Conservation (phyloP, 371 early-diverging fungal species). For the Circinella umbellata region DNA sequence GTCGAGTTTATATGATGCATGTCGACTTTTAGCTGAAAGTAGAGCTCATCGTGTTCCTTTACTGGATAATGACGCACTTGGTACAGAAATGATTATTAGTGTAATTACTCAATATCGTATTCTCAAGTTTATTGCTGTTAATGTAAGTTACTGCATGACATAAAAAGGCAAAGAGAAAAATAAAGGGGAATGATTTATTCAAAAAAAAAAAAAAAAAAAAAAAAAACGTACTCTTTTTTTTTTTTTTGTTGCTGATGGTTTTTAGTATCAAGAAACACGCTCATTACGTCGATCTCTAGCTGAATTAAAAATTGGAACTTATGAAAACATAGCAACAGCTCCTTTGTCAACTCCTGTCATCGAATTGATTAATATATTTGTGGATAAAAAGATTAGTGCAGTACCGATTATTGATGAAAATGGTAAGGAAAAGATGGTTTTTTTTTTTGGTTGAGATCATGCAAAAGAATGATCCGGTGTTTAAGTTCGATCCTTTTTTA, state of each 20-base stretch:
- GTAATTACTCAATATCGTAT: slow-evolving; percentile 92
- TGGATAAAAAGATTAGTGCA: slow-evolving; percentile 84
- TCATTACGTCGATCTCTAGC: slow-evolving; percentile 70
- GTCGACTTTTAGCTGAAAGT: slow-evolving; percentile 74
- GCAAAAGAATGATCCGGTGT: neutral
- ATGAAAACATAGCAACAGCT: slow-evolving; percentile 78
- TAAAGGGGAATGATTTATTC: too few relatives aligned
- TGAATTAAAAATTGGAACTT: slow-evolving; percentile 87
- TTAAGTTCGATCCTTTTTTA: neutral
- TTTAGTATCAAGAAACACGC: slow-evolving; percentile 67
- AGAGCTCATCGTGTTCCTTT: slow-evolving; percentile 87
- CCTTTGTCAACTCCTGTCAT: slow-evolving; percentile 83
- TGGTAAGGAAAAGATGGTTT: slow-evolving; percentile 42
- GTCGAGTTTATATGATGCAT: slow-evolving; percentile 84
- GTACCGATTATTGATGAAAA: slow-evolving; percentile 92
- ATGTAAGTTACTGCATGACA: slow-evolving; percentile 53
- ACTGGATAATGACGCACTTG: slow-evolving; percentile 79
- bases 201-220: too few relatives aligned
- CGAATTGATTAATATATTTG: slow-evolving; percentile 87
- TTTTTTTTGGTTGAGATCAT: neutral
- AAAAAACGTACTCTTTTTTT: too few relatives aligned
- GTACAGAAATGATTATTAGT: slow-evolving; percentile 87
- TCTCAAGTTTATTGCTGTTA: slow-evolving; percentile 87
- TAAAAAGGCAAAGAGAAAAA: too few relatives aligned
- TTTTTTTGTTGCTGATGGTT: neutral